These are phyloP conservation scores for Alternaria novae-zelandiae DNA, from an alignment of 2,329 filamentous ascomycete species.

Conservation along the genomic window DNA sequence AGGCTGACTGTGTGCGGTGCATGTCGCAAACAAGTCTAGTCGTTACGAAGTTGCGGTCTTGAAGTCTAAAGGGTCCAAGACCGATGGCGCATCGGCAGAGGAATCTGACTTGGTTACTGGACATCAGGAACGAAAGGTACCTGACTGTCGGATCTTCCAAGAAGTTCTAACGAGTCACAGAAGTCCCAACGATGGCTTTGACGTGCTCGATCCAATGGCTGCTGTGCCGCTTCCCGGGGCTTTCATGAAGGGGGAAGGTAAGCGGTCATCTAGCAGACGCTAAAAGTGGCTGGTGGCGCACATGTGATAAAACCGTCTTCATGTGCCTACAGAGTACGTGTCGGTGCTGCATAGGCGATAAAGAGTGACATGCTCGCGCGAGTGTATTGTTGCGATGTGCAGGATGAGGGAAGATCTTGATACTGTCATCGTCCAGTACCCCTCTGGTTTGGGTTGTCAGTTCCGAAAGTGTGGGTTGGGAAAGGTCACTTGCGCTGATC, in stretches of 20 bases:
- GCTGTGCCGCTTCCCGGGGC: not conserved
- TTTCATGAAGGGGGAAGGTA: not conserved
- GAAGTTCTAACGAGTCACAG: constrained; percentile 8
- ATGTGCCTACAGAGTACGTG: not conserved
- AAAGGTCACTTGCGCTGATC: constrained; percentile 2
- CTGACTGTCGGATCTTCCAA: not conserved
- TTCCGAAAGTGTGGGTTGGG: not conserved
- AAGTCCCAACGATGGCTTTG: not conserved
- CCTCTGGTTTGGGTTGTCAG: constrained; percentile 4
- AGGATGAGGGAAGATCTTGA: not conserved
- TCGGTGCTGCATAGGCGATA: not conserved
- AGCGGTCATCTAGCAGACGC: not conserved
- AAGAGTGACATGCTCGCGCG: not conserved
- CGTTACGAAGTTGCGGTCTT: not conserved
- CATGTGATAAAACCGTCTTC: not conserved
- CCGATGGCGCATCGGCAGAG: constrained; percentile 7
- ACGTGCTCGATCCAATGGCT: not conserved
- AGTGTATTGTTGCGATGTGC: not conserved
- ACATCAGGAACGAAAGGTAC: constrained; percentile 2
- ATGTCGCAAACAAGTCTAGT: not conserved
- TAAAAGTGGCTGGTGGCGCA: not conserved
- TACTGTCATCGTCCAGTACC: not conserved
- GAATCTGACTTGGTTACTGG: constrained; percentile 4
- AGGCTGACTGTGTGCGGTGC: not conserved
- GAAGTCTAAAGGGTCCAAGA: not conserved